Evolutionary conservation across 106 monocot genomes (phyloP).

Genomic region (Amphibolis antarctica): DNA sequence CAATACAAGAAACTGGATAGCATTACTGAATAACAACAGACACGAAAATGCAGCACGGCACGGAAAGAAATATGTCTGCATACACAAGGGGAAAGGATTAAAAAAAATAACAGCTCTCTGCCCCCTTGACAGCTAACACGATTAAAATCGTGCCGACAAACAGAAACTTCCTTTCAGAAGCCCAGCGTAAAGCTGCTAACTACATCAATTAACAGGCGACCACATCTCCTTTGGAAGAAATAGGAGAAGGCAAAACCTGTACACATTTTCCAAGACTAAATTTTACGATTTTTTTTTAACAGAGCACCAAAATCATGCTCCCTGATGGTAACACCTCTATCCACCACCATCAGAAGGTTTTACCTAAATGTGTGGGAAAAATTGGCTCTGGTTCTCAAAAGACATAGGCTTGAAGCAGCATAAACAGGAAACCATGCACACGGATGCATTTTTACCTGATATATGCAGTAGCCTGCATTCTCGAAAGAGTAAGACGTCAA

Average conservation of each 20-base stretch:
- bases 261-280: constrained; percentile 10
- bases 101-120: no score
- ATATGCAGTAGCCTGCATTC: neutral
- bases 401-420: neutral
- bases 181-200: no score
- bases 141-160: no score
- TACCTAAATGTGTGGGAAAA: neutral
- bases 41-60: no score
- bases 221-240: neutral
- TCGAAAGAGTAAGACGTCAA: neutral
- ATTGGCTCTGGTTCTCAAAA: neutral
- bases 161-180: no score
- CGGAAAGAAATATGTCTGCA: no score
- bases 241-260: constrained; percentile 9
- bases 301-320: constrained; percentile 40
- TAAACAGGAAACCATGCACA: constrained; percentile 5
- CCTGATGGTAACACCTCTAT: constrained; percentile 19
- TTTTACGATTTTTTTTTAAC: neutral
- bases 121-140: no score
- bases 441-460: neutral
- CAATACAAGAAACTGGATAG: no score
- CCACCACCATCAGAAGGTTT: neutral
- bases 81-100: no score
- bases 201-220: no score
- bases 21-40: no score